A percentile compares a stretch with the other conserved stretches of the same genome.
Evolutionary conservation across 768 basidiomycete genomes (phyloP).

Genomic region (Rhizopogon rudus): DNA sequence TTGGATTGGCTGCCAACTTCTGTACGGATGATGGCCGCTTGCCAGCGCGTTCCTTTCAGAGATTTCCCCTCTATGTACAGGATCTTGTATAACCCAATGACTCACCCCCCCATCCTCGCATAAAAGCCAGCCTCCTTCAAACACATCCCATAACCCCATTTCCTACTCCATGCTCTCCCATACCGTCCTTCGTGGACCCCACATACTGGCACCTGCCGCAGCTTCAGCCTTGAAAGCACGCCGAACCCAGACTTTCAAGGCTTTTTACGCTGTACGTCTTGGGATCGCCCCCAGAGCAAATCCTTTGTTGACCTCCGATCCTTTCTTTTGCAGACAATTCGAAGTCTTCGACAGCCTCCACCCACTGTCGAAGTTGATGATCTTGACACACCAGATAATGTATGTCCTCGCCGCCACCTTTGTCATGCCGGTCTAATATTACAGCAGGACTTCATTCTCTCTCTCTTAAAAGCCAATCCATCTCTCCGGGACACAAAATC

Average conservation of each 20-base stretch:
- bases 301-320: constrained; percentile 14
- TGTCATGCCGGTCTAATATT: constrained; percentile 6
- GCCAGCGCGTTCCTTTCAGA: not conserved
- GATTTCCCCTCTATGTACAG: not conserved
- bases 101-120: constrained; percentile 5
- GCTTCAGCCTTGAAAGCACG: constrained; percentile 29
- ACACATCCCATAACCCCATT: not conserved
- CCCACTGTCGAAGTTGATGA: constrained; percentile 19
- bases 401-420: constrained; percentile 19
- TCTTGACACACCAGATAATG: constrained; percentile 42
- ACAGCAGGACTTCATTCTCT: constrained; percentile 89
- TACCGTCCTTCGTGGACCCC: constrained; percentile 20
- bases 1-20: not conserved
- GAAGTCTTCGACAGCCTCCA: constrained; percentile 20
- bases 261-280: constrained; percentile 51
- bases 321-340: constrained; percentile 19
- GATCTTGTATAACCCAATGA: not conserved
- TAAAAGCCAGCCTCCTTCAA: constrained; percentile 8
- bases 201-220: constrained; percentile 20
- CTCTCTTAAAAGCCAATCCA: constrained; percentile 89
- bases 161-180: constrained; percentile 32
- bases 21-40: not conserved
- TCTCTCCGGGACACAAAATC: constrained; percentile 86
- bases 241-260: constrained; percentile 39
- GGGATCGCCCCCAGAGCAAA: too few species aligned